Percentiles rank a stretch among this genome's conserved stretches.
These are phyloP conservation scores for Sporodiniella umbellata DNA, from an alignment of 371 early-diverging fungal genomes.

Conservation along the genomic window DNA sequence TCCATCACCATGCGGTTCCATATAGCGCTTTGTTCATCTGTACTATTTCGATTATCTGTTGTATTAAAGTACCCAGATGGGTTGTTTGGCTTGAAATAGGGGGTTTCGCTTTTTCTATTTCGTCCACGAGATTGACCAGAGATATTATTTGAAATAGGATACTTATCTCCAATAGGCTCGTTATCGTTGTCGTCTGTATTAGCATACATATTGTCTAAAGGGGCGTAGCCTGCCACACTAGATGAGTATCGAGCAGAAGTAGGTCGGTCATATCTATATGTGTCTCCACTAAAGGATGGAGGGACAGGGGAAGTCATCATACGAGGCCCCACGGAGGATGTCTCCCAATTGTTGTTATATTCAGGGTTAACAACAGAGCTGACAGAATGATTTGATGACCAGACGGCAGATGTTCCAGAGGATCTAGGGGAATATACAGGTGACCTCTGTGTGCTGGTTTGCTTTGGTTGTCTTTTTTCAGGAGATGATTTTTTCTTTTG, in stretches of 20 bases:
- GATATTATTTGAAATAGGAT: conserved; percentile 24
- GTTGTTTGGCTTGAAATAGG: conserved; percentile 5
- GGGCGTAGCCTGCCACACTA: background rate
- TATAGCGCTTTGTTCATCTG: conserved; percentile 16
- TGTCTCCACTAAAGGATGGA: conserved; percentile 5
- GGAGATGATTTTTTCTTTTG: conserved; percentile 2
- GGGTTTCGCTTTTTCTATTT: conserved; percentile 1
- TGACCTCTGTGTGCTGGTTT: background rate
- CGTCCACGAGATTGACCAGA: conserved; percentile 10
- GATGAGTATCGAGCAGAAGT: background rate
- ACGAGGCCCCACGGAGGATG: conserved; percentile 22
- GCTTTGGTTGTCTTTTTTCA: background rate
- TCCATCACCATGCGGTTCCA: conserved; percentile 36
- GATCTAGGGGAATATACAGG: background rate
- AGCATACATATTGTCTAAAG: background rate
- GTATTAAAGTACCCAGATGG: no score
- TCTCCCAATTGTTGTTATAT: conserved; percentile 10
- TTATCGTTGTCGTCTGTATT: conserved; percentile 18
- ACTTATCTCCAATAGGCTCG: conserved; percentile 22
- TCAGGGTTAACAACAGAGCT: conserved; percentile 3
- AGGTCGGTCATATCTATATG: background rate
- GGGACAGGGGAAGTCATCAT: conserved; percentile 9
- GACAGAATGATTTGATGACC: conserved; percentile 14
- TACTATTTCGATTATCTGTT: conserved; percentile 20
- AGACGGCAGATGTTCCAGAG: conserved; percentile 1